A percentile compares a stretch with the other conserved stretches of the same genome.
phyloP scores from a whole-genome alignment of 2,329 filamentous ascomycete genomes.

The Bipolaris bicolor region DNA sequence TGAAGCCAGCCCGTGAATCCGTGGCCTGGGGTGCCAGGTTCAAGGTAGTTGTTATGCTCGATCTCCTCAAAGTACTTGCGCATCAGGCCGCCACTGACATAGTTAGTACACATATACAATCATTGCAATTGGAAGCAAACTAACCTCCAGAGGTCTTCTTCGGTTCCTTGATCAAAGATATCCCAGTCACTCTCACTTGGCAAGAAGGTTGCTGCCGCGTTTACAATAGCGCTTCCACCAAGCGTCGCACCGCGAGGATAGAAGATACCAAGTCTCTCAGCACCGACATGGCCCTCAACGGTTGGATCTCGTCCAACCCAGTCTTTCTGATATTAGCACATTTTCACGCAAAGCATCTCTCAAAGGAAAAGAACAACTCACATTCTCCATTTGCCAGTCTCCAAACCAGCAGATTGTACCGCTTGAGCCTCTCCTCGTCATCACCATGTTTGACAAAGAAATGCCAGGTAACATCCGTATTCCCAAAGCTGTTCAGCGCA shows the following conservation, averaged over 20 bases:
- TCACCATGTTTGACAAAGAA: constrained; percentile 66
- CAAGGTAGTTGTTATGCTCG: constrained; percentile 28
- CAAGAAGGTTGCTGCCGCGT: constrained; percentile 24
- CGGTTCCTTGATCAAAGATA: constrained; percentile 23
- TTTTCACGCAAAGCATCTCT: too few relatives aligned
- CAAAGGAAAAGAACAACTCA: neutral
- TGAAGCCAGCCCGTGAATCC: constrained; percentile 30
- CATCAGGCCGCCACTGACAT: constrained; percentile 20
- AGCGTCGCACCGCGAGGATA: constrained; percentile 28
- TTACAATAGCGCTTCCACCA: constrained; percentile 25
- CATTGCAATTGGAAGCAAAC: neutral
- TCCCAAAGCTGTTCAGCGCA: constrained; percentile 51
- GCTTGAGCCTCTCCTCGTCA: constrained; percentile 57
- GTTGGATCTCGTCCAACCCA: constrained; percentile 26
- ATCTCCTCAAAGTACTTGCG: constrained; percentile 25
- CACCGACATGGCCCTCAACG: constrained; percentile 38
- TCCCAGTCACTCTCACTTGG: constrained; percentile 31
- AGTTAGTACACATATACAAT: constrained; percentile 1
- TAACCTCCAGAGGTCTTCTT: constrained; percentile 25
- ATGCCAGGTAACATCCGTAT: constrained; percentile 58
- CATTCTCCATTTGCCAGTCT: constrained; percentile 22
- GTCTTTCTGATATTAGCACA: constrained; percentile 1
- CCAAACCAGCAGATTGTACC: constrained; percentile 48
- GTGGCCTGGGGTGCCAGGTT: constrained; percentile 23
- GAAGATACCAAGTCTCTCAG: constrained; percentile 37